phyloP scores from a whole-genome alignment of 331 rosid species.

The Pyrus hybrid region DNA sequence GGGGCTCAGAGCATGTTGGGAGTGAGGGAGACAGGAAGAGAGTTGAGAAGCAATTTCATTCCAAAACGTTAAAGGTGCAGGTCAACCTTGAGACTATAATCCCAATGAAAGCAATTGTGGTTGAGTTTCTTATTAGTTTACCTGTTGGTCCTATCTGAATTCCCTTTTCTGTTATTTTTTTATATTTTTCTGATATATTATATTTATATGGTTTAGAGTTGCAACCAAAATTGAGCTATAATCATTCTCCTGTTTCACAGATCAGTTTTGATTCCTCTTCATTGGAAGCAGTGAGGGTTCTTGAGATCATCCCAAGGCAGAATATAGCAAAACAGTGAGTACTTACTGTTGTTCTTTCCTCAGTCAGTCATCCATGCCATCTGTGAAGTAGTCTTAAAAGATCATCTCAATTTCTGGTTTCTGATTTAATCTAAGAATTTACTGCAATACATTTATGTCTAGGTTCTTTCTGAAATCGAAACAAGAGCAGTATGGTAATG shows the following conservation, averaged over 20 bases:
- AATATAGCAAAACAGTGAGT: conserved; percentile 84
- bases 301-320: conserved; percentile 72
- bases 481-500: too few relatives aligned
- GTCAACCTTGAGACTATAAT: conserved; percentile 66
- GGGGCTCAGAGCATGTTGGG: too few relatives aligned
- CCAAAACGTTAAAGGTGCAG: conserved; percentile 61
- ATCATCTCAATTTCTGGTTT: neutral
- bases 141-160: too few relatives aligned
- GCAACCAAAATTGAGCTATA: too few relatives aligned
- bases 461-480: conserved; percentile 33
- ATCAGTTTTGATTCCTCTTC: neutral
- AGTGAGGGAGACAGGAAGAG: too few relatives aligned
- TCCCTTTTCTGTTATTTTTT: too few relatives aligned
- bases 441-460: neutral
- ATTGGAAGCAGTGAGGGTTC: conserved; percentile 69
- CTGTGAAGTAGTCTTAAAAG: neutral
- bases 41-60: conserved; percentile 23
- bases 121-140: too few relatives aligned
- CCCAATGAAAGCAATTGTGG: conserved; percentile 51
- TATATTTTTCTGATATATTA: too few relatives aligned
- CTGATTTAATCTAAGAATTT: neutral
- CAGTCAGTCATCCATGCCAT: neutral
- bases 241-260: too few relatives aligned
- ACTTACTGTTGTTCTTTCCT: neutral
- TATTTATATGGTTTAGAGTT: too few relatives aligned